Base-by-base conservation (phyloP, 2,329 filamentous ascomycete species). In the Cladobotryum mycophilum region DNA sequence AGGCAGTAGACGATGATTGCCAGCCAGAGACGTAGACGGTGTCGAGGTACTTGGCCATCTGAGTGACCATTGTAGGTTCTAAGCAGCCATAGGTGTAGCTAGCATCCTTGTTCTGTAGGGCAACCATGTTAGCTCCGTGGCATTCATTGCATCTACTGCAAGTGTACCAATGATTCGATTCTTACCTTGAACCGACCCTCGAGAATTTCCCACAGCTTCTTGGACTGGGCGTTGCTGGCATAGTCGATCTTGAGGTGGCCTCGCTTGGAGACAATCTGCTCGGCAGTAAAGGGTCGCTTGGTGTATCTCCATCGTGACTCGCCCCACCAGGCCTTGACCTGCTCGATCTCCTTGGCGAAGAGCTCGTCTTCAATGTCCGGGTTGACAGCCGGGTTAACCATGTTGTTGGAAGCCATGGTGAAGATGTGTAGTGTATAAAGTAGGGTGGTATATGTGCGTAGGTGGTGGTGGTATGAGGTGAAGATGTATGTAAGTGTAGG, bases 41-140 rank as follows among this genome's bases (percentile, higher is more conserved):
- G 67, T 99, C 93, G 55, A 99, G 80, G 70, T 95, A 97, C 73
- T 97, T 96, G 62, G 92, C 92, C 93, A 99, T 99, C 71, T 99
- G 93, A 25, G 93, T 97, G 67, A 99, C 81, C 88, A 96, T 96
- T 51, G 95, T 96, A 11, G 93, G 93, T 67, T 99, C 93, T 58
- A 99, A 79, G 73, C 93, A 97, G 64, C 93, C 93, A 67, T 96
- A 99, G 52, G 93, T 99, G 75, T 86, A 95, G 72, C 89, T 95
- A 44, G 88, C 88, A 64, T 93, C 87, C 62, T 83, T 82, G 65
- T 80, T 87, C 88, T 95, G 60, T 52, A 11, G 3, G n/a, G 5
- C 12, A 38, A 38, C n/a, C 36, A 38, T 40, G 17, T 53, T 42
- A 53, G 48, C 12, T 36, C 8, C 33, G 52, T 44, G 55, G 30